Evolutionary conservation across 257 asterid species (phyloP).

Genomic region (Fraxinus cuspidata): DNA sequence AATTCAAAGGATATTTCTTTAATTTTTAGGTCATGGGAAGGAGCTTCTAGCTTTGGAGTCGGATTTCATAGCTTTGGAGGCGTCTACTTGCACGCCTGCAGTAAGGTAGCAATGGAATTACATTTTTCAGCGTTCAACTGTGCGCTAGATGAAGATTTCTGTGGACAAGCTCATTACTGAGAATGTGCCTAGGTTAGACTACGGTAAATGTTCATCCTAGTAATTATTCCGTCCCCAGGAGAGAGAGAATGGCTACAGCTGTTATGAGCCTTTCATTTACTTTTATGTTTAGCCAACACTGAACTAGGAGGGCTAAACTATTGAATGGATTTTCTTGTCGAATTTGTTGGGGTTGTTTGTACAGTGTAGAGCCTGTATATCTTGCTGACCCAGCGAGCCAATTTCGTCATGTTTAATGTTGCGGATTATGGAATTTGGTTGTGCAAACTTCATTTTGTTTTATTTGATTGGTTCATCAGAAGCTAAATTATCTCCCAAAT

Average conservation of each 20-base stretch:
- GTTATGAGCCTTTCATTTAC: neutral
- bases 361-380: neutral
- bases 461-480: neutral
- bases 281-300: neutral
- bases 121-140: neutral
- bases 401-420: neutral
- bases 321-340: neutral
- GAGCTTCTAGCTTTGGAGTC: conserved; percentile 8
- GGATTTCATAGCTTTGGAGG: neutral
- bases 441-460: neutral
- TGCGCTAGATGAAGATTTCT: neutral
- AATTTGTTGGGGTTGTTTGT: neutral
- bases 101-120: conserved; percentile 10
- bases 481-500: neutral
- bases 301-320: neutral
- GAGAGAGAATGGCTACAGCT: neutral
- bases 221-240: neutral
- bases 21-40: conserved; percentile 11
- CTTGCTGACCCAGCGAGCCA: neutral
- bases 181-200: neutral
- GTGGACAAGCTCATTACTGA: neutral
- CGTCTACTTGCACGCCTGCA: neutral
- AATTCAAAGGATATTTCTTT: neutral
- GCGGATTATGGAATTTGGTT: neutral
- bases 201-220: neutral